phyloP scores from a whole-genome alignment of 208 protist species.

The Trypanosoma avium region DNA sequence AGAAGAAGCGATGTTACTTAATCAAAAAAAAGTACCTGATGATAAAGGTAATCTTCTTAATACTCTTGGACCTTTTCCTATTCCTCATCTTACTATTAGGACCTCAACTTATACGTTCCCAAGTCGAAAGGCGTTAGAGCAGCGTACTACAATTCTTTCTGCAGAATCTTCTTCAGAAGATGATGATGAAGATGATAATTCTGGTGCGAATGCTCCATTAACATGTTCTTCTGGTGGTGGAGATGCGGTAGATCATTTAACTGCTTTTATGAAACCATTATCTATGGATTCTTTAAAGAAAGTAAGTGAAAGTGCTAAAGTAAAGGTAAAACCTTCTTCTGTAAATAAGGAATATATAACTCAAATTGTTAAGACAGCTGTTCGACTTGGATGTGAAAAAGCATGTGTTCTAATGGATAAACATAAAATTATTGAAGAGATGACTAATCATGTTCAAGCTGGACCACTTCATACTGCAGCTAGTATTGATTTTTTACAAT shows the following conservation, averaged over 20 bases:
- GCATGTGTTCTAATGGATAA: conserved; percentile 87
- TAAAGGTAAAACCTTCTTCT: conserved; percentile 74
- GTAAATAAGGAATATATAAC: conserved; percentile 79
- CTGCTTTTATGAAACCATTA: conserved; percentile 76
- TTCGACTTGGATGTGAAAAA: conserved; percentile 85
- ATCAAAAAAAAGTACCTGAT: conserved; percentile 79
- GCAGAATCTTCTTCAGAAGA: conserved; percentile 63
- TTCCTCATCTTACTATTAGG: conserved; percentile 75
- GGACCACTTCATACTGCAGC: conserved; percentile 70
- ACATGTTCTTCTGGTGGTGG: conserved; percentile 44
- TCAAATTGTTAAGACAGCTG: conserved; percentile 85
- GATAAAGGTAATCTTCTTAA: conserved; percentile 76
- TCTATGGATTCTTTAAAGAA: conserved; percentile 91
- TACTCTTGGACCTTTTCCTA: conserved; percentile 73
- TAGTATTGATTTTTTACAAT: conserved; percentile 85
- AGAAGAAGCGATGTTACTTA: conserved; percentile 88
- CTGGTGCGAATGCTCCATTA: conserved; percentile 23
- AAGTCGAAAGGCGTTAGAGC: conserved; percentile 82
- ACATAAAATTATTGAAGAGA: conserved; percentile 89
- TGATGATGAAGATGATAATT: conserved; percentile 35
- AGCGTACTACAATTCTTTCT: conserved; percentile 68
- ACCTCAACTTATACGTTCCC: conserved; percentile 67
- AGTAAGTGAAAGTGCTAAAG: conserved; percentile 87
- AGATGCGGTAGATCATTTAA: conserved; percentile 77
- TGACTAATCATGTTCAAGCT: conserved; percentile 76